These are phyloP conservation scores for Penicillium cataractarum DNA, from an alignment of 495 filamentous ascomycete genomes.

Conservation along the genomic window DNA sequence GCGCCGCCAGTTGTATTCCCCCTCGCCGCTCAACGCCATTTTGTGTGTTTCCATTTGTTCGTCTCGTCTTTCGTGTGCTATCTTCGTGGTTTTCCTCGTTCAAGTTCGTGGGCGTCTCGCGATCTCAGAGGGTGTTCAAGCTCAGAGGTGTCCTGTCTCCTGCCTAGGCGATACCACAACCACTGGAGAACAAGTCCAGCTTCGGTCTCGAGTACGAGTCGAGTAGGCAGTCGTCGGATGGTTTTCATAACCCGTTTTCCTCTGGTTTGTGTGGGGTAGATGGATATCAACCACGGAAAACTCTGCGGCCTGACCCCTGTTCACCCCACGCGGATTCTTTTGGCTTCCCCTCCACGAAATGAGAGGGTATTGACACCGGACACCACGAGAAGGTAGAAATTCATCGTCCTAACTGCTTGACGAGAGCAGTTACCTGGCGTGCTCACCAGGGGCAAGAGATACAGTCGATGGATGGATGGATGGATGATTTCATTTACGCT, in stretches of 20 bases:
- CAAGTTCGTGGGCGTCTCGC: not conserved
- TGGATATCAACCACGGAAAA: constrained; percentile 1
- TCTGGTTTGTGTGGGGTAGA: not conserved
- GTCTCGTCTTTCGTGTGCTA: not conserved
- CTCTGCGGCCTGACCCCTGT: constrained; percentile 1
- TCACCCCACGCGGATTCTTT: not conserved
- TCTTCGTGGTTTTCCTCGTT: not conserved
- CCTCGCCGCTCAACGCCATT: not conserved
- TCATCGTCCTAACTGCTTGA: not conserved
- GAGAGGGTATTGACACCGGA: not conserved
- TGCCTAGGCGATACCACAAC: not conserved
- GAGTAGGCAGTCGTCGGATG: not conserved
- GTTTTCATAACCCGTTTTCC: not conserved
- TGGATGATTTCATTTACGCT: constrained; percentile 12
- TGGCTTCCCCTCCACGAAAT: not conserved
- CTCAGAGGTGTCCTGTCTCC: not conserved
- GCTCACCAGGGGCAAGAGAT: not conserved
- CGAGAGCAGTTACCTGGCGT: not conserved
- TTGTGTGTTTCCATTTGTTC: not conserved
- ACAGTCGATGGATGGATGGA: not conserved
- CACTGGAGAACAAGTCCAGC: not conserved
- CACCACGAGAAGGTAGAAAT: not conserved
- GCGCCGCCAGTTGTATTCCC: not conserved
- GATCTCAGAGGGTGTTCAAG: not conserved
- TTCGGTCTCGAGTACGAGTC: not conserved